These are phyloP conservation scores for Sordariomycetes sp. DNA, from an alignment of 2,329 filamentous ascomycete species.

Conservation along the genomic window DNA sequence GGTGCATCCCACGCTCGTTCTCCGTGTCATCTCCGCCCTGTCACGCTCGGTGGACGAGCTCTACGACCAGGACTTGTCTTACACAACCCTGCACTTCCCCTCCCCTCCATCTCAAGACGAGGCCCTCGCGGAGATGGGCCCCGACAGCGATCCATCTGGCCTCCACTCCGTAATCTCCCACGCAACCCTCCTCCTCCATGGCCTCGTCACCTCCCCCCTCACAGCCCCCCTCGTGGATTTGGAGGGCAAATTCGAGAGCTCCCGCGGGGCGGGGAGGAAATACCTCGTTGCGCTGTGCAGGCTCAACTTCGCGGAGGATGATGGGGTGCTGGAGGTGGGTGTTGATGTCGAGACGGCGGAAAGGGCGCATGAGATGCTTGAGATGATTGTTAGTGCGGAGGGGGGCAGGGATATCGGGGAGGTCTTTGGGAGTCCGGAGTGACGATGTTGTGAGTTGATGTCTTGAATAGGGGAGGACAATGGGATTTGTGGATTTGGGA, in stretches of 20 bases:
- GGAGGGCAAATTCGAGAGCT: conserved; percentile 54
- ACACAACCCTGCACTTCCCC: conserved; percentile 21
- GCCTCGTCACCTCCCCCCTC: conserved; percentile 31
- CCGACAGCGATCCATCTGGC: conserved; percentile 9
- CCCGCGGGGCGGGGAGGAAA: conserved; percentile 64
- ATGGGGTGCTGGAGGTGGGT: conserved; percentile 60
- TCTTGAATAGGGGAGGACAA: no score
- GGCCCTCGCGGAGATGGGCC: conserved; percentile 1
- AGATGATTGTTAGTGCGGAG: conserved; percentile 69
- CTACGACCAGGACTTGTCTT: conserved; percentile 41
- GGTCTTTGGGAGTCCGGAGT: conserved; percentile 18
- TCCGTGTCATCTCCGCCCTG: conserved; percentile 56
- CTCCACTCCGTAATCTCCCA: conserved; percentile 34
- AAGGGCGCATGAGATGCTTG: conserved; percentile 69
- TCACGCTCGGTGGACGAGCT: conserved; percentile 58
- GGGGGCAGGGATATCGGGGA: conserved; percentile 32
- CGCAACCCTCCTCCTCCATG: conserved; percentile 35
- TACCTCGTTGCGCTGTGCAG: conserved; percentile 71
- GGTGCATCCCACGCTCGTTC: conserved; percentile 54
- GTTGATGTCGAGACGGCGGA: conserved; percentile 69
- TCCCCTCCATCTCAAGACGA: conserved; percentile 6
- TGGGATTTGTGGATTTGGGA: no score
- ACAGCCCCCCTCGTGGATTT: conserved; percentile 43
- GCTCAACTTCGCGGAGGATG: conserved; percentile 73
- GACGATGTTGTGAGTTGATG: background rate